phyloP scores from a whole-genome alignment of 305 asterid species.

The Fraxinus sp. region DNA sequence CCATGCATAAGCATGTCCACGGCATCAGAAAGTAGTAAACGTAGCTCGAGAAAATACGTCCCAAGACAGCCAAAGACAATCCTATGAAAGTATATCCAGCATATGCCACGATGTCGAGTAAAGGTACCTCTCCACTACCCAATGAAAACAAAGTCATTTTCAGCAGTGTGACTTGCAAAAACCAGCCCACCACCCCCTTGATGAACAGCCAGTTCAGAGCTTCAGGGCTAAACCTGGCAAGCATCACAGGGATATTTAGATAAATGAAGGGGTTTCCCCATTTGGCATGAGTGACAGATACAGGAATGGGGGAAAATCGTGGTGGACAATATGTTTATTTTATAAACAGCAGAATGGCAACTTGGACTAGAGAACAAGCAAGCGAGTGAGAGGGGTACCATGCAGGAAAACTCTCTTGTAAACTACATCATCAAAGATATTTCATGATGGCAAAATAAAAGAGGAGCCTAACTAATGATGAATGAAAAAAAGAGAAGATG shows the following conservation, averaged over 20 bases:
- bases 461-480: background rate
- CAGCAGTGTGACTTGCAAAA: slow-evolving; percentile 41
- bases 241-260: background rate
- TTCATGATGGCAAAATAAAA: background rate
- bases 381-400: background rate
- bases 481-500: background rate
- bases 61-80: slow-evolving; percentile 36
- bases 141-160: slow-evolving; percentile 39
- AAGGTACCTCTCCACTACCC: slow-evolving; percentile 45
- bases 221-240: slow-evolving; percentile 46
- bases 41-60: slow-evolving; percentile 32
- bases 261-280: background rate
- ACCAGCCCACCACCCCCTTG: slow-evolving; percentile 48
- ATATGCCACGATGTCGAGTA: slow-evolving; percentile 45
- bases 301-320: background rate
- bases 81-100: slow-evolving; percentile 43
- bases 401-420: background rate
- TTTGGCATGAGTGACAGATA: background rate
- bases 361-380: background rate
- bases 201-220: slow-evolving; percentile 44
- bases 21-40: slow-evolving; percentile 40
- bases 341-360: background rate
- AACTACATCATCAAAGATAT: background rate
- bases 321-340: background rate
- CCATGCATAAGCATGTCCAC: slow-evolving; percentile 46